Evolutionary conservation across 192 early-diverging fungal species (phyloP).

Genomic region (Entomortierella beljakovae): DNA sequence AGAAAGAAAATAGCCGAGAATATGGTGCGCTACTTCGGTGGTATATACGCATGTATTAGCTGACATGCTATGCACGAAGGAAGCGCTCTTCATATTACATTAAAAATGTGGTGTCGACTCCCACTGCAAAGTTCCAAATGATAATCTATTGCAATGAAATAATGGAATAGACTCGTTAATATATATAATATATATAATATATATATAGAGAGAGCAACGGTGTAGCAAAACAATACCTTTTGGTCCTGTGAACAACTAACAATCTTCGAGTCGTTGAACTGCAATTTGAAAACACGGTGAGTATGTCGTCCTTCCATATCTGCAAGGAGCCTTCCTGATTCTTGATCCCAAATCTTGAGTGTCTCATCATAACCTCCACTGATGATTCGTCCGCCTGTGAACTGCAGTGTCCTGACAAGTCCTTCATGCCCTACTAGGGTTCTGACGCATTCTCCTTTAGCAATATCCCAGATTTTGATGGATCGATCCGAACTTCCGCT

Average conservation of each 20-base stretch:
- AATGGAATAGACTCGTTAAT: background rate
- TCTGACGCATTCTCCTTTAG: constrained; percentile 55
- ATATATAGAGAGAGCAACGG: too few species aligned
- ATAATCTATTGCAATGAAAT: constrained; percentile 56
- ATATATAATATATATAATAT: background rate
- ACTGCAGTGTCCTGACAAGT: constrained; percentile 80
- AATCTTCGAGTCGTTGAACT: constrained; percentile 85
- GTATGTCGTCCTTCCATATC: constrained; percentile 68
- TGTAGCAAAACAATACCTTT: too few species aligned
- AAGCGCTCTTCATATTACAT: constrained; percentile 17
- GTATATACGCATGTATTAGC: background rate
- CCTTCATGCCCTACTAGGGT: constrained; percentile 69
- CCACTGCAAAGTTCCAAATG: constrained; percentile 77
- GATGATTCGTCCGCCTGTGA: constrained; percentile 74
- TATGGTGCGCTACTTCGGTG: background rate
- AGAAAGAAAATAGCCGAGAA: background rate
- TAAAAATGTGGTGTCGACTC: constrained; percentile 68
- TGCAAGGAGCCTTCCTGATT: constrained; percentile 70
- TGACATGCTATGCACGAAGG: background rate
- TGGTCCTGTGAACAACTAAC: constrained; percentile 85
- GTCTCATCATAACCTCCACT: constrained; percentile 92
- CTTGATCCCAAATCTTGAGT: constrained; percentile 88
- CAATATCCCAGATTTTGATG: constrained; percentile 76
- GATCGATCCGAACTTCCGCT: constrained; percentile 86
- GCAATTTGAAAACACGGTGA: constrained; percentile 82